Base-by-base conservation (phyloP, 169 alveolate genomes). In the Besnoitia besnoiti region DNA sequence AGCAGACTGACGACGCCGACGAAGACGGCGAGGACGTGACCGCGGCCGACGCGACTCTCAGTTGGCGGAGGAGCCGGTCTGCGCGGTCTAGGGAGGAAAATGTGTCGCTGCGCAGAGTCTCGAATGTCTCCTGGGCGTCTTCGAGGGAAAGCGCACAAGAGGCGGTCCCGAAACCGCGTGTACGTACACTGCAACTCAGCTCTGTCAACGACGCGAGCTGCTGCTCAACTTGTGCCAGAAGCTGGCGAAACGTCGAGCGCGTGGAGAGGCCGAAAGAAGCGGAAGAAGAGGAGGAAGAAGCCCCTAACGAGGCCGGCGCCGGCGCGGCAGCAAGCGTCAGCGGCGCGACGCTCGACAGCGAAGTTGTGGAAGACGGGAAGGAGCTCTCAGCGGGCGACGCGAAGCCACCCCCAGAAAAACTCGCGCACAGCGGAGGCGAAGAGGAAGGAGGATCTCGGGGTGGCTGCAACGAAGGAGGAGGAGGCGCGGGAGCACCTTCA, bases 211-310 rank as follows among this genome's bases (percentile, higher is more conserved):
- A 37, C 8, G 37, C 87, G 37, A 77, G 87, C 87, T 77, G 87
- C 59, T 44, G 55, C 55, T 77, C 87, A 12, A 77, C 87, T 77
- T 77, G 87, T 55, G 59, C 87, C 50, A 77, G 87, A 35, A 77
- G 87, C 55, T 77, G 87, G 16, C 87, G 49, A 55, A 77, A 77
- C 55, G 87, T 77, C 21, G 87, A 51, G 21, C 87, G 55, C 40
- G 59, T 77, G n/a, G 87, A 40, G 33, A 77, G 3, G 59, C 37
- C 87, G 12, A 27, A 39, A 77, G 59, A 67, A n/a, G 80, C 2
- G 19, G 55, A 42, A 3, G 59, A 37, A 14, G 40, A 19, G 40
- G 55, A 30, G 35, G 61, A 1, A 39, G 87, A 40, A 1, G 59
- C 39, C 3, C 16, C 24, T 10, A 16, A 5, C 24, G 82, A 42